Base-by-base conservation (phyloP, 768 basidiomycete genomes). In the Boletellus ananas region DNA sequence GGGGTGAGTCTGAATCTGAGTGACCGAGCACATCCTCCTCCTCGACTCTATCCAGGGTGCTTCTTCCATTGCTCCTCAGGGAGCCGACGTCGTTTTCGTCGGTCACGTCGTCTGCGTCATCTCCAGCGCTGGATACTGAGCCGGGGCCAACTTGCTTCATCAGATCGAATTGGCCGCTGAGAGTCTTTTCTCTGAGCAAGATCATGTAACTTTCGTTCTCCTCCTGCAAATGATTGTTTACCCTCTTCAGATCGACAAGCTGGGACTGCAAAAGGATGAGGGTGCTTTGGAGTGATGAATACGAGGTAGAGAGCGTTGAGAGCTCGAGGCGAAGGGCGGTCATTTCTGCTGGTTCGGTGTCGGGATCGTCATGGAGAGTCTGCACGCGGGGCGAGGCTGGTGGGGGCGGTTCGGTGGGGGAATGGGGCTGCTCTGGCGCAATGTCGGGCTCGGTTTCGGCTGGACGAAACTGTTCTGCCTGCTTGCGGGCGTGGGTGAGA, bases 181-280 rank as follows among this genome's bases (percentile, higher is more conserved):
- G 69, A 0, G 96, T 97, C 73, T 81, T 85, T 71, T 98, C 94
- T 54, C 90, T 77, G 21, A 98, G 72, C 34, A 99, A 78, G 54
- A 94, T 90, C 79, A 95, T 92, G 72, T 93, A 99, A 43, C 90
- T 90, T 70, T 96, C 94, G 67, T 97, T 99, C 59, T 98, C 94
- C 68, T 98, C 94, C 69, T 94, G 91, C 35, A 93, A 68, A 55
- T 87, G 83, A 56, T 85, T 79, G 65, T 96, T 96, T 53, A 94
- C 86, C 47, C 88, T 75, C 70, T 93, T 90, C 46, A 97, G 70
- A 62, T 97, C 94, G 31, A 85, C 74, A 11, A 96, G 76, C 62
- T 97, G 93, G 3, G 81, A 79, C 66, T 90, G 88, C 36, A 94
- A 73, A 33, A 93, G 81, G n/a, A 87, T 76, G 10, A 94, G 74